Evolutionary conservation across 1,284 basidiomycete species (phyloP), one percentile per base, ranked within the genome.

Genomic region (Heliocybe sulcata): DNA sequence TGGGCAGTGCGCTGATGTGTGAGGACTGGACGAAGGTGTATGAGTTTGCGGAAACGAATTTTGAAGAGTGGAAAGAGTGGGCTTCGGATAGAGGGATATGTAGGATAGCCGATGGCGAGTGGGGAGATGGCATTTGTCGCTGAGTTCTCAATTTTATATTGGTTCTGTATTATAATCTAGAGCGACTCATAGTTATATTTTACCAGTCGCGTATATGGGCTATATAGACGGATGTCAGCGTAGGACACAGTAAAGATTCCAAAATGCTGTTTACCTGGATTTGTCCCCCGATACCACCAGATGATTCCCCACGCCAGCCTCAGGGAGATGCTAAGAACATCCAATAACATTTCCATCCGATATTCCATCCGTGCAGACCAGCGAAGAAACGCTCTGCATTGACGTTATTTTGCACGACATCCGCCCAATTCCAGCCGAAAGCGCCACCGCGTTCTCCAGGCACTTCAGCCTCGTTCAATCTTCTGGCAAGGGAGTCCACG

Each of bases 21-120:
- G 65, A 67, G 50, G 76, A 81, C 60, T 80, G 77, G 79, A 64
- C 63, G 35, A 64, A 68, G 52, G 67, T 75, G n/a, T 78, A 76
- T 58, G 58, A 65, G 45, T 58, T 61, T 51, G 59, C 70, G 57
- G 59, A 61, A 14, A 63, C 63, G 1, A 69, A 69, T 38, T 72
- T 67, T 68, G 27, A 58, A 8, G 64, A 68, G 31, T 72, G 70
- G 69, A 16, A 29, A 20, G 47, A 26, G 33, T 55, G 52, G 47
- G 38, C 16, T 42, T 42, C 38, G 38, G 38, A 42, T 4, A 16
- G 19, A 20, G 38, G 38, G 38, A 42, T 42, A 3, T 42, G 38
- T 16, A 42, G 8, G 38, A 42, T 42, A 16, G 12, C 38, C 3
- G 38, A 42, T 16, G 19, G 38, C 4, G 38, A 31, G 12, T 31